Evolutionary conservation across 805 yeast genomes (phyloP), one percentile per base, ranked within the genome.

Genomic region (Ogataea ganodermae): DNA sequence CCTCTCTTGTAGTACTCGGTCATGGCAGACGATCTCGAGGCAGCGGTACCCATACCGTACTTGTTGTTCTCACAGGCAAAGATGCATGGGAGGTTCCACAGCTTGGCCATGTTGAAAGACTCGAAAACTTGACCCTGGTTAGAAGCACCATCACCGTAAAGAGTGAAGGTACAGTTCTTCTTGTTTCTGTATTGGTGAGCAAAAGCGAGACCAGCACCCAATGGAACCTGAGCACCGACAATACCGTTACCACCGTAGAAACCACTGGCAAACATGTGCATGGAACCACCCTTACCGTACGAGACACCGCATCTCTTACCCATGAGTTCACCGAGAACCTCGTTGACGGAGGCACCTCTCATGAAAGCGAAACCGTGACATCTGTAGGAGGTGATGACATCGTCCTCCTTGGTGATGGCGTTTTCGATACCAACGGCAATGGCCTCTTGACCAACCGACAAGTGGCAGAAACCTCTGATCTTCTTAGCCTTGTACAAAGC

Each of bases 241-340:
- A 94, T 94, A 78, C 99, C 99, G 75, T 94, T 94, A 74, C 99
- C 99, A 70, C 99, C 99, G 73, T 86, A 94, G 79, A 94, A 94
- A 52, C 95, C 95, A 39, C 85, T 84, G 41, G 96, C 88, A 70
- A 84, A 94, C 91, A 94, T 88, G 77, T 94, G 99, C 99, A 94
- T 94, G 57, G 99, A 94, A 62, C 99, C 99, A 78, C 99, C 99
- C 75, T 94, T 94, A 76, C 99, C 99, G 74, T 75, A 84, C 35
- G 97, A 86, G 52, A 88, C 95, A 78, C 99, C 98, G 49, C 85
- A 75, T 76, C 96, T 84, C 76, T 86, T 86, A 63, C 99, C 99
- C 92, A 94, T 86, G 70, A 94, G 80, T 76, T 94, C 99, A 55
- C 96, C 98, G 59, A 94, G 74, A 48, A 94, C 95, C 50, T 79